Evolutionary conservation across 2,329 filamentous ascomycete genomes (phyloP).

Genomic region (Blastomyces gilchristii): DNA sequence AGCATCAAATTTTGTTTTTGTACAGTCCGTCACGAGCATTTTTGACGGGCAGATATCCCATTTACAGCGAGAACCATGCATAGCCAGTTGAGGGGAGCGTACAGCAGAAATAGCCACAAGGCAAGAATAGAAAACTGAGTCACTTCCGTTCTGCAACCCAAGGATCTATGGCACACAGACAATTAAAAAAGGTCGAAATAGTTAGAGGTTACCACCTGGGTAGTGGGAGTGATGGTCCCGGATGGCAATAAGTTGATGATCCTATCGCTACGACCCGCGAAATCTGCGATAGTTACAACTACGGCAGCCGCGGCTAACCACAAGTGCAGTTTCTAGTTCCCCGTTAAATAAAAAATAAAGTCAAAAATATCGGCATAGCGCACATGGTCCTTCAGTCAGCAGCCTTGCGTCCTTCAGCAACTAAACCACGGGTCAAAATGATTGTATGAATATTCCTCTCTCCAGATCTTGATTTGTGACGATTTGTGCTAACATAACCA

Average conservation of each 20-base stretch:
- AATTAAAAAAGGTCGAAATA: background rate
- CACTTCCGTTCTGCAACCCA: background rate
- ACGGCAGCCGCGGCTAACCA: background rate
- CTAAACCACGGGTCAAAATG: slow-evolving; percentile 4
- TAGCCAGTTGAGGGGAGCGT: background rate
- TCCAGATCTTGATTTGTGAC: background rate
- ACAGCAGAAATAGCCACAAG: background rate
- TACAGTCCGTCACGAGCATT: background rate
- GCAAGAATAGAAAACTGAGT: background rate
- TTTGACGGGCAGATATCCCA: background rate
- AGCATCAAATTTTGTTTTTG: background rate
- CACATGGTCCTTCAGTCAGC: background rate
- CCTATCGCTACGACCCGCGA: background rate
- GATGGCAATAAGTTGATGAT: background rate
- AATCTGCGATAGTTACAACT: slow-evolving; percentile 9
- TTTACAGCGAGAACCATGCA: background rate
- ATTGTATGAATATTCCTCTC: slow-evolving; percentile 10
- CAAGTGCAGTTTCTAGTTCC: background rate
- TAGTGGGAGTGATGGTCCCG: background rate
- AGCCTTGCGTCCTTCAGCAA: background rate
- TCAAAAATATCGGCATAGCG: background rate
- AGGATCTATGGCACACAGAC: background rate
- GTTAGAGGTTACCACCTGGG: background rate
- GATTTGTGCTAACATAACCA: slow-evolving; percentile 13
- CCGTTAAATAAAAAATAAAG: no score